phyloP scores from a whole-genome alignment of 2,329 filamentous ascomycete genomes.

The Aureobasidium subglaciale region DNA sequence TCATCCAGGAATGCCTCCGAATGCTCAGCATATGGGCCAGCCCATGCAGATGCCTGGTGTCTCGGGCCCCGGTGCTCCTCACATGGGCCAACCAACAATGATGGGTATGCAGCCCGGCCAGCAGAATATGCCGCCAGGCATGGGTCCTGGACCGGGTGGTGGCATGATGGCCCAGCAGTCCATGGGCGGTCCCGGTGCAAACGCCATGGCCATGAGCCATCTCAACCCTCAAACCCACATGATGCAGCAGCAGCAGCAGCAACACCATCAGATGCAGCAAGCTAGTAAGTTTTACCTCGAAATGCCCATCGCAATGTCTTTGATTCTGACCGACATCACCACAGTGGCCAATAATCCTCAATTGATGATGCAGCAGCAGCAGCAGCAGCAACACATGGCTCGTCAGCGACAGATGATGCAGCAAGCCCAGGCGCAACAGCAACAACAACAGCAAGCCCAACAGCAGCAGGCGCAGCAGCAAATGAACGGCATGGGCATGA shows the following conservation, averaged over 20 bases:
- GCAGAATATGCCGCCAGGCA: conserved; percentile 41
- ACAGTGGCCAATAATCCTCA: conserved; percentile 32
- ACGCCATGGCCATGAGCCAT: conserved; percentile 65
- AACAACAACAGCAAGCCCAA: conserved; percentile 32
- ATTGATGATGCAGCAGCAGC: conserved; percentile 33
- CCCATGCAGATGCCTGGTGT: conserved; percentile 68
- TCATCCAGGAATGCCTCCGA: conserved; percentile 58
- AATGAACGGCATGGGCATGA: conserved; percentile 42
- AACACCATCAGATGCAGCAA: conserved; percentile 26
- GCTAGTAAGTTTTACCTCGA: conserved; percentile 23
- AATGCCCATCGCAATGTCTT: background rate
- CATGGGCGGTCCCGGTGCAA: conserved; percentile 46
- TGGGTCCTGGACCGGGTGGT: conserved; percentile 22
- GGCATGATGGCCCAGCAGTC: conserved; percentile 31
- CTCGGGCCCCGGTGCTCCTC: conserved; percentile 61
- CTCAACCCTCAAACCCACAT: conserved; percentile 56
- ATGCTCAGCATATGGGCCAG: conserved; percentile 62
- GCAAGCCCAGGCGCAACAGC: conserved; percentile 31
- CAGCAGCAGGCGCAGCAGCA: conserved; percentile 29
- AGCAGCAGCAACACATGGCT: conserved; percentile 23
- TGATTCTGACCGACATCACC: conserved; percentile 31
- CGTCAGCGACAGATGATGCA: conserved; percentile 31
- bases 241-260: conserved; percentile 45
- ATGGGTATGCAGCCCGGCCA: conserved; percentile 71
- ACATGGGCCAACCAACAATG: conserved; percentile 65